These are phyloP conservation scores for Bjerkandera adusta DNA, from an alignment of 1,284 basidiomycete species.

Conservation along the genomic window DNA sequence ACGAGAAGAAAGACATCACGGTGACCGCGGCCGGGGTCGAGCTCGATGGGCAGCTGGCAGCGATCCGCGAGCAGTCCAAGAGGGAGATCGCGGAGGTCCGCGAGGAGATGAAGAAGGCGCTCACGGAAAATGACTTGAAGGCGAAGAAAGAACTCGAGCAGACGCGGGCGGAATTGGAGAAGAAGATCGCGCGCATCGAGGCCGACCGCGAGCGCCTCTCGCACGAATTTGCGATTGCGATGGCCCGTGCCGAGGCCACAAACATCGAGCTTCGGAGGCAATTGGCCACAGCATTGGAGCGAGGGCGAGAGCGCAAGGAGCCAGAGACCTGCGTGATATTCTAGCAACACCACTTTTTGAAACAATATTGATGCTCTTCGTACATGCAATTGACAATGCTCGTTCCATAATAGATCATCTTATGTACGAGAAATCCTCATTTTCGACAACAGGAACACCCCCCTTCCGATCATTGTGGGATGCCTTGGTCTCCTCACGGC, in stretches of 20 bases:
- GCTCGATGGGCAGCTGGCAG: constrained; percentile 9
- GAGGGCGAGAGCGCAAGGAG: too few species aligned
- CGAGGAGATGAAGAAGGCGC: constrained; percentile 9
- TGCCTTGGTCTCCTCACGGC: too few species aligned
- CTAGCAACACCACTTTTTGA: too few species aligned
- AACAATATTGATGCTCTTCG: too few species aligned
- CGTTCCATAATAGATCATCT: too few species aligned
- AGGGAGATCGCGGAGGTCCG: constrained; percentile 8
- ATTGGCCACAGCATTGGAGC: too few species aligned
- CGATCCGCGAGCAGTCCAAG: constrained; percentile 6
- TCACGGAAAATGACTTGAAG: constrained; percentile 4
- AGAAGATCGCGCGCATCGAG: not conserved
- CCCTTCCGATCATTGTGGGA: too few species aligned
- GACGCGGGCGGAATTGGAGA: constrained; percentile 2
- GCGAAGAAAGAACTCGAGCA: constrained; percentile 10
- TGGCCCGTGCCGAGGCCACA: not conserved
- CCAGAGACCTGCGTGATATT: too few species aligned
- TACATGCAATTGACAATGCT: too few species aligned
- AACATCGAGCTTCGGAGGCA: not conserved
- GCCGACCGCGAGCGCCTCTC: not conserved
- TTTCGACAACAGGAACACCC: too few species aligned
- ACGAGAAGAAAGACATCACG: constrained; percentile 15
- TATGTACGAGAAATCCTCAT: too few species aligned
- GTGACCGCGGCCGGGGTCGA: constrained; percentile 13
- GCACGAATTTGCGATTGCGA: constrained; percentile 1